Conservation (phyloP, 2,329 filamentous ascomycete genomes). For the Anthostomella pinea region DNA sequence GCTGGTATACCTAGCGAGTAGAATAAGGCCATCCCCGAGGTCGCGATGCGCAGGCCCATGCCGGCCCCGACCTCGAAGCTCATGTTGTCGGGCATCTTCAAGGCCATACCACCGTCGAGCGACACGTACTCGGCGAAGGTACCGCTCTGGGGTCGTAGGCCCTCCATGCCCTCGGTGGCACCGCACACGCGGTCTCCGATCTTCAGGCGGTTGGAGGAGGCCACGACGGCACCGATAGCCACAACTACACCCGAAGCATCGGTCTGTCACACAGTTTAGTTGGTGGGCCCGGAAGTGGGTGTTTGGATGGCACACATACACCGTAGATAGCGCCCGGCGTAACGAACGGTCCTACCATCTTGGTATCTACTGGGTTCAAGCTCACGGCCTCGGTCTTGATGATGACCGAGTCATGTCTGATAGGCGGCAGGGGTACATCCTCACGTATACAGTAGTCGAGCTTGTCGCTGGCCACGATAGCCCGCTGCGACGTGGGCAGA, state of each 20-base stretch:
- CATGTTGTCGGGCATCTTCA: conserved; percentile 31
- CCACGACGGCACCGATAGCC: conserved; percentile 12
- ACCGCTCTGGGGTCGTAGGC: conserved; percentile 27
- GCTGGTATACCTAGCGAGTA: conserved; percentile 27
- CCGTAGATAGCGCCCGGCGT: conserved; percentile 2
- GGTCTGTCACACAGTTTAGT: too few species aligned
- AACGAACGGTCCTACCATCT: conserved; percentile 5
- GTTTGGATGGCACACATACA: conserved; percentile 4
- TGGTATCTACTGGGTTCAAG: conserved; percentile 7
- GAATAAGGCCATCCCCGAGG: conserved; percentile 31
- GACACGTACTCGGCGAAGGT: conserved; percentile 36
- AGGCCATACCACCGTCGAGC: conserved; percentile 26
- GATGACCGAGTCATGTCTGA: conserved; percentile 5
- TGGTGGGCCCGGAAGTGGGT: too few species aligned
- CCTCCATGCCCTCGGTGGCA: conserved; percentile 32
- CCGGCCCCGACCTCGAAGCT: conserved; percentile 31
- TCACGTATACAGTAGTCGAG: conserved; percentile 7
- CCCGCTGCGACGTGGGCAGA: conserved; percentile 6
- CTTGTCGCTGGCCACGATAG: conserved; percentile 9
- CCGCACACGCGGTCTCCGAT: conserved; percentile 38
- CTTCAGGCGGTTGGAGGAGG: conserved; percentile 17
- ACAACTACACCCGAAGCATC: conserved; percentile 22
- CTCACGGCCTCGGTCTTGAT: conserved; percentile 8
- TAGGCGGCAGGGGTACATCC: conserved; percentile 2
- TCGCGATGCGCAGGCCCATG: conserved; percentile 27